Conservation (phyloP, 495 filamentous ascomycete genomes). For the Oleoguttula mirabilis region DNA sequence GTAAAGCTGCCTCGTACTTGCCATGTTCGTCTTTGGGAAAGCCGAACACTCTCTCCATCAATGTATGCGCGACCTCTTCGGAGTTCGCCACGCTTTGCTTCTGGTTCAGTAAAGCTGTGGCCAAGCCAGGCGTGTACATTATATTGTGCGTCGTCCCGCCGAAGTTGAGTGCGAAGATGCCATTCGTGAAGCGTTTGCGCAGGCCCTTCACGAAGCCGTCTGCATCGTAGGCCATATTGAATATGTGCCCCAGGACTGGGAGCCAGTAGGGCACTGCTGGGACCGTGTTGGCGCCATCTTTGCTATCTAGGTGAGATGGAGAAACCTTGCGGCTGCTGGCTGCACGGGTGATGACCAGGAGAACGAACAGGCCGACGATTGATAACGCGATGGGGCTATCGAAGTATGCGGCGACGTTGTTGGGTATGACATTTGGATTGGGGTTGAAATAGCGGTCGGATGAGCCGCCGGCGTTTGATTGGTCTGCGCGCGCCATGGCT, state of each 20-base stretch:
- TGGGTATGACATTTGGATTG: too few relatives aligned
- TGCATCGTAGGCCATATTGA: slow-evolving; percentile 36
- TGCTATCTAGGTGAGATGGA: background rate
- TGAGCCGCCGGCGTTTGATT: too few relatives aligned
- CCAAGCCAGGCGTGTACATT: slow-evolving; percentile 40
- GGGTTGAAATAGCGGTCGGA: too few relatives aligned
- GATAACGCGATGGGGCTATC: background rate
- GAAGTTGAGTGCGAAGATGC: slow-evolving; percentile 42
- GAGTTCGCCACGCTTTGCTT: slow-evolving; percentile 25
- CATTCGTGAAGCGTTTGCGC: slow-evolving; percentile 33
- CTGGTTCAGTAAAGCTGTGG: slow-evolving; percentile 35
- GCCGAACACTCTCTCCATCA: slow-evolving; percentile 43
- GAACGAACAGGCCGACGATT: slow-evolving; percentile 1
- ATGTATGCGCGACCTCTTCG: slow-evolving; percentile 28
- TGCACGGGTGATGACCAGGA: slow-evolving; percentile 5
- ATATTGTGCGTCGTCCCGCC: slow-evolving; percentile 39
- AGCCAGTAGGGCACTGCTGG: slow-evolving; percentile 33
- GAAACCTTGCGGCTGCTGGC: background rate
- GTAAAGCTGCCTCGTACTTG: slow-evolving; percentile 24
- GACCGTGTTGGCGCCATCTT: background rate
- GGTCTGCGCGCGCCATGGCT: too few relatives aligned
- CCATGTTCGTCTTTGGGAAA: slow-evolving; percentile 28
- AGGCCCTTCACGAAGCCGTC: slow-evolving; percentile 31
- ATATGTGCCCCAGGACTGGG: slow-evolving; percentile 44
- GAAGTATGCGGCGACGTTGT: slow-evolving; percentile 1